phyloP scores from a whole-genome alignment of 495 filamentous ascomycete genomes.

The Aspergillus haitiensis region DNA sequence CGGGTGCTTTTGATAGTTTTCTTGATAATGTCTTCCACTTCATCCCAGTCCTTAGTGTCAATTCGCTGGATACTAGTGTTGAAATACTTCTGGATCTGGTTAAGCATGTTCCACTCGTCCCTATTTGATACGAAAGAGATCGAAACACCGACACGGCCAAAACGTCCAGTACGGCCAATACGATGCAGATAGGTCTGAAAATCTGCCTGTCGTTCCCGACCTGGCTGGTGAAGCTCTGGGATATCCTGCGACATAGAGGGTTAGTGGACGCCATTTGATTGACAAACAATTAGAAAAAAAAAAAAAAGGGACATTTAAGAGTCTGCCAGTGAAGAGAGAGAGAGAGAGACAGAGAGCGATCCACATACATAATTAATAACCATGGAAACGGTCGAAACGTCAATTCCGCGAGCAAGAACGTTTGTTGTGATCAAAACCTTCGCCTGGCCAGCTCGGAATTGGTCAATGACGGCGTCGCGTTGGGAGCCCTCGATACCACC shows the following conservation, averaged over 20 bases:
- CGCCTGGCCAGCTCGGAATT: slow-evolving; percentile 78
- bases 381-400: slow-evolving; percentile 94
- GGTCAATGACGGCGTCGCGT: slow-evolving; percentile 82
- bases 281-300: no score
- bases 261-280: slow-evolving; percentile 11
- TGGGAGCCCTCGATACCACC: slow-evolving; percentile 79
- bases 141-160: slow-evolving; percentile 93
- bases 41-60: slow-evolving; percentile 76
- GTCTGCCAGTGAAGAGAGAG: no score
- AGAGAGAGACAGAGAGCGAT: background rate
- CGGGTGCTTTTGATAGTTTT: slow-evolving; percentile 78
- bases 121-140: slow-evolving; percentile 87
- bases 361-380: slow-evolving; percentile 84
- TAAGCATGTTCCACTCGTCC: slow-evolving; percentile 71
- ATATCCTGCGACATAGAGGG: slow-evolving; percentile 48
- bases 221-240: slow-evolving; percentile 41
- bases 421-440: slow-evolving; percentile 99
- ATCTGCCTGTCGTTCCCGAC: slow-evolving; percentile 57
- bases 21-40: slow-evolving; percentile 78
- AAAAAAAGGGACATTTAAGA: no score
- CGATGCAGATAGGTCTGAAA: slow-evolving; percentile 95
- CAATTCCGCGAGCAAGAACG: slow-evolving; percentile 93
- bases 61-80: slow-evolving; percentile 57
- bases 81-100: slow-evolving; percentile 74
- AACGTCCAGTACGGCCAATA: slow-evolving; percentile 95